Evolutionary conservation across 345 rosid genomes (phyloP).

Genomic region (Viola odorata): DNA sequence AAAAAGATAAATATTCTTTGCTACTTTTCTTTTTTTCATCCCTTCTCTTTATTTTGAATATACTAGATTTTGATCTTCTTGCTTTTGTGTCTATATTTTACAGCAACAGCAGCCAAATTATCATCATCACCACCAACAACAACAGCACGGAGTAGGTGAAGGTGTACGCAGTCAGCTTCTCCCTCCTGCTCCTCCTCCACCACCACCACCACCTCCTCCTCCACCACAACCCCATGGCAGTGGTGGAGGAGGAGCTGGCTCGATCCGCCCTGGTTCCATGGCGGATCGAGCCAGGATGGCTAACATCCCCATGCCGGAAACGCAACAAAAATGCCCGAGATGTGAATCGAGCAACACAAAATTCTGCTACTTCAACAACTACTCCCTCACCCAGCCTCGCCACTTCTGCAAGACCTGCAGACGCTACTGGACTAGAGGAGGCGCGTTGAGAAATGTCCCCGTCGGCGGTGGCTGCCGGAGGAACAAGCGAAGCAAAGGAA

Average conservation of each 20-base stretch:
- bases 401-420: constrained; percentile 97
- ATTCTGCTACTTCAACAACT: constrained; percentile 97
- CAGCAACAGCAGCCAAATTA: constrained; percentile 23
- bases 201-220: constrained; percentile 37
- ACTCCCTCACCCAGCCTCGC: constrained; percentile 92
- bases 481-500: constrained; percentile 72
- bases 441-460: constrained; percentile 81
- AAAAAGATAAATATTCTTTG: constrained; percentile 40
- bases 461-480: constrained; percentile 94
- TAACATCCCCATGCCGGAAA: constrained; percentile 74
- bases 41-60: constrained; percentile 47
- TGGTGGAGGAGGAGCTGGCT: constrained; percentile 41
- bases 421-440: constrained; percentile 97
- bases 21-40: constrained; percentile 14
- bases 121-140: too few species aligned
- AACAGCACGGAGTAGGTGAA: constrained; percentile 19
- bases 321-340: constrained; percentile 80
- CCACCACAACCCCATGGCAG: constrained; percentile 48
- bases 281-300: constrained; percentile 85
- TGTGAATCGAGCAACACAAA: constrained; percentile 93
- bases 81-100: constrained; percentile 16
- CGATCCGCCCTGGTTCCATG: constrained; percentile 88
- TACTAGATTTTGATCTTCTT: constrained; percentile 42
- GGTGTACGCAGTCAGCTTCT: constrained; percentile 22
- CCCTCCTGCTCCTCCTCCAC: constrained; percentile 35